phyloP scores from a whole-genome alignment of 73 alveolate genomes.

The Effrenium voratum region DNA sequence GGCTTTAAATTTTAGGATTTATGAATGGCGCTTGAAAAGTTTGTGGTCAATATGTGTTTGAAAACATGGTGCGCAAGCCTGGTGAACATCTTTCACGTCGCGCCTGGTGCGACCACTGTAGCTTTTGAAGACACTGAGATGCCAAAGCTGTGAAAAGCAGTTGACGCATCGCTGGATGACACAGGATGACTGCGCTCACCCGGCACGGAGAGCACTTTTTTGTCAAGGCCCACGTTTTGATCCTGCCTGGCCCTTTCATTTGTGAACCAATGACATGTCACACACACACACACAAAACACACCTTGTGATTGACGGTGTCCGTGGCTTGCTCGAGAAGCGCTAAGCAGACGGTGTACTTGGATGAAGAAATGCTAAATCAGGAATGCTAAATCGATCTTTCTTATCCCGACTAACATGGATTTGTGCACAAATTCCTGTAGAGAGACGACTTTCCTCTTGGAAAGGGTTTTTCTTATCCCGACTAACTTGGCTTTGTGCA shows the following conservation, averaged over 20 bases:
- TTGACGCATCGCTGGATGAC: neutral
- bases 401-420: too few species aligned
- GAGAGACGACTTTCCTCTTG: too few species aligned
- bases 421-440: too few species aligned
- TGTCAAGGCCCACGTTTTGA: constrained; percentile 5
- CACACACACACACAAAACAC: neutral
- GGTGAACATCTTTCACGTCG: neutral
- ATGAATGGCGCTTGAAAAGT: neutral
- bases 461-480: too few species aligned
- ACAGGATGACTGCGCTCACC: neutral
- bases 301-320: neutral
- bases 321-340: neutral
- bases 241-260: neutral
- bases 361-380: too few species aligned
- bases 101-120: neutral
- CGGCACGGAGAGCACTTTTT: neutral
- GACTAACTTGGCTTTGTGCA: too few species aligned
- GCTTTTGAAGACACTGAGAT: neutral
- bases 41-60: neutral
- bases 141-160: constrained; percentile 65
- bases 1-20: neutral
- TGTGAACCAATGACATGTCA: neutral
- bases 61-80: neutral
- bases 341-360: too few species aligned
- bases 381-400: too few species aligned